phyloP scores from a whole-genome alignment of 2,329 filamentous ascomycete species.

The Cercospora beticola region DNA sequence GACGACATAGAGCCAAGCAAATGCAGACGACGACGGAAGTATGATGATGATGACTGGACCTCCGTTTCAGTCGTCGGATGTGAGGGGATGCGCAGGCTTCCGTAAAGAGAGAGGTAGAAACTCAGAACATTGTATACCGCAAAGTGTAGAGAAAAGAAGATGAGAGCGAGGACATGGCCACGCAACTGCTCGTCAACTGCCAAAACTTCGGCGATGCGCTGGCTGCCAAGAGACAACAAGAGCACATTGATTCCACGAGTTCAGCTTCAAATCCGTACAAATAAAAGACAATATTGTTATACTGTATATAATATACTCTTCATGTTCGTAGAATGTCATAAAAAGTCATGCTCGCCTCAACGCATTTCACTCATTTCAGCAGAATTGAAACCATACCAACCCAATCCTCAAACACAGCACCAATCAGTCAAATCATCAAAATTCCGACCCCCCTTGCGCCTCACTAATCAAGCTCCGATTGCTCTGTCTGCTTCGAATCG shows the following conservation, averaged over 20 bases:
- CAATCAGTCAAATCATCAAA: conserved; percentile 15
- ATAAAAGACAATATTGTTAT: conserved; percentile 1
- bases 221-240: neutral
- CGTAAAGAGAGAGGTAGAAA: no score
- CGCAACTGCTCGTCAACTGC: neutral
- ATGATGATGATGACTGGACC: neutral
- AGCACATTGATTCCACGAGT: neutral
- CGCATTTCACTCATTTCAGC: conserved; percentile 3
- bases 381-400: neutral
- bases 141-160: neutral
- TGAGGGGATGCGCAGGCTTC: neutral
- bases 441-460: conserved; percentile 25
- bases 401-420: neutral
- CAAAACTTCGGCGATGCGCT: neutral
- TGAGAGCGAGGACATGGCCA: neutral
- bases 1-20: neutral
- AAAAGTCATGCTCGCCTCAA: conserved; percentile 8
- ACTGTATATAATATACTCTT: conserved; percentile 11
- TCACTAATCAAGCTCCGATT: conserved; percentile 36
- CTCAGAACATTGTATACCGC: neutral
- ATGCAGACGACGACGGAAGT: neutral
- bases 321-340: conserved; percentile 6
- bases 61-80: neutral
- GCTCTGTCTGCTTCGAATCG: conserved; percentile 30
- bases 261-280: neutral